Evolutionary conservation across 331 rosid genomes (phyloP).

Genomic region (Prunus yedoensis): DNA sequence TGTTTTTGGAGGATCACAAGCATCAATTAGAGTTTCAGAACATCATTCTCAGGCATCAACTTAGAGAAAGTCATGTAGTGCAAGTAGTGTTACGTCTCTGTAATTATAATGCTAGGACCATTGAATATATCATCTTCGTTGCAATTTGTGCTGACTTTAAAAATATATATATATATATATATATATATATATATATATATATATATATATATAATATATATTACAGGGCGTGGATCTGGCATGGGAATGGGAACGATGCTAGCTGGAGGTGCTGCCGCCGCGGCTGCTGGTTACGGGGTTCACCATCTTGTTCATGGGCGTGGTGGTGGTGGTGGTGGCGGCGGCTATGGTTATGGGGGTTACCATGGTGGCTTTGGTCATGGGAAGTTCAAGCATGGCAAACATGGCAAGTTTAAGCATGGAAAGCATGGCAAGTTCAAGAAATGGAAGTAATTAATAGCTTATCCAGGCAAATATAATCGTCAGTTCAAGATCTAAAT

Average conservation of each 20-base stretch:
- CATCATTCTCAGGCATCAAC: too few species aligned
- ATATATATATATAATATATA: too few species aligned
- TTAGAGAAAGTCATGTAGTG: background rate
- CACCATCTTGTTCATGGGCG: conserved; percentile 53
- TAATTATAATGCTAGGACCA: background rate
- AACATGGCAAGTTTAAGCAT: conserved; percentile 25
- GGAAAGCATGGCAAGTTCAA: conserved; percentile 55
- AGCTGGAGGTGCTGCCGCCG: conserved; percentile 67
- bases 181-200: too few species aligned
- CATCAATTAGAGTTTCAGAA: background rate
- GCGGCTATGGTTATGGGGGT: background rate
- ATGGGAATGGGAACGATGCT: too few species aligned
- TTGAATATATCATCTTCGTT: background rate
- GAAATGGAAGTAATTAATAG: conserved; percentile 59
- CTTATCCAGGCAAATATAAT: conserved; percentile 1
- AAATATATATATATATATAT: too few species aligned
- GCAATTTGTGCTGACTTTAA: conserved; percentile 2
- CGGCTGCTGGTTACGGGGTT: conserved; percentile 61
- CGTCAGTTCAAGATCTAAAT: background rate
- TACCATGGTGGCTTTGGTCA: conserved; percentile 41
- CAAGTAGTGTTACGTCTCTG: background rate
- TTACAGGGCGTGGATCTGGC: conserved; percentile 52
- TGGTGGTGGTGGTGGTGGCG: background rate
- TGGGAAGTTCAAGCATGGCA: conserved; percentile 60
- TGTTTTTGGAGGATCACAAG: background rate